Evolutionary conservation across 345 rosid genomes (phyloP).

Genomic region (Dovyalis caffra): DNA sequence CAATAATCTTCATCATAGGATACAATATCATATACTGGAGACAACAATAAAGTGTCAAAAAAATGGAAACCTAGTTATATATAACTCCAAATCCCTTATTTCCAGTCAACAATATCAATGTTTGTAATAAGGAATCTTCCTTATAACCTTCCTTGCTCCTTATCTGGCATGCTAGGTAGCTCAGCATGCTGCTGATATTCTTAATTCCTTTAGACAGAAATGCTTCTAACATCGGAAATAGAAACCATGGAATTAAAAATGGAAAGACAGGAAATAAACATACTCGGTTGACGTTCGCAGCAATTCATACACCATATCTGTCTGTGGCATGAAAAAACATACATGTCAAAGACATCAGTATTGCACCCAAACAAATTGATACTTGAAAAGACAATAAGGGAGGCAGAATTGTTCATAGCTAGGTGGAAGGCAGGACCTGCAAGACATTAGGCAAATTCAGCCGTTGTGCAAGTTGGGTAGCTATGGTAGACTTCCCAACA

Average conservation of each 20-base stretch:
- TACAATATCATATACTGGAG: neutral
- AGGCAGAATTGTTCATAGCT: neutral
- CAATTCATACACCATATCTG: conserved; percentile 88
- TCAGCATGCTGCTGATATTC: conserved; percentile 7
- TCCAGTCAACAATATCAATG: neutral
- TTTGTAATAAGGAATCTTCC: neutral
- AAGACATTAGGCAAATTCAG: conserved; percentile 96
- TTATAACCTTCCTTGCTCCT: neutral
- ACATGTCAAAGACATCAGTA: conserved; percentile 10
- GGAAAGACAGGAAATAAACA: conserved; percentile 19
- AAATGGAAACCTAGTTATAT: neutral
- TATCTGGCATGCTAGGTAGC: neutral
- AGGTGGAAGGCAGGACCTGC: conserved; percentile 49
- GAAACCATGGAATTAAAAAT: neutral
- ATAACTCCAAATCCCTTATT: neutral
- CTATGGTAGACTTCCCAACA: conserved; percentile 96
- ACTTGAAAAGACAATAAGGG: neutral
- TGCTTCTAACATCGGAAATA: conserved; percentile 1
- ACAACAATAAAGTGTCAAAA: neutral
- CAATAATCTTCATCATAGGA: neutral
- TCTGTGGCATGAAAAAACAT: conserved; percentile 42
- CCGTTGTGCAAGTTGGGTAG: conserved; percentile 98
- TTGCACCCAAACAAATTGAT: neutral
- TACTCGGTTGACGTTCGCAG: conserved; percentile 92
- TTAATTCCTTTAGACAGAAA: neutral